Base-by-base conservation (phyloP, 2,329 filamentous ascomycete species). In the Verticillium dahliae region DNA sequence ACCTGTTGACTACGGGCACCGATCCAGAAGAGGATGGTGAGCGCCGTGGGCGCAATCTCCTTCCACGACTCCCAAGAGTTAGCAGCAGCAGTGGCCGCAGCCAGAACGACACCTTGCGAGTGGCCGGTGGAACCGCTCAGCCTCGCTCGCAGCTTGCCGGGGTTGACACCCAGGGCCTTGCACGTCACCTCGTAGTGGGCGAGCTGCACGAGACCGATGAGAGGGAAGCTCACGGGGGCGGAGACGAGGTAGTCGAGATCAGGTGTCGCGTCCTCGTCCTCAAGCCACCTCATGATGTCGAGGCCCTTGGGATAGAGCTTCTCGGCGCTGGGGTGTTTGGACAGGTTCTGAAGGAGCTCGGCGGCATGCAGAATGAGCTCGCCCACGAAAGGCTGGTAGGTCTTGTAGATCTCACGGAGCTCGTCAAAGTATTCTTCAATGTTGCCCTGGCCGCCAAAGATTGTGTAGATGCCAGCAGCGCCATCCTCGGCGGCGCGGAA, bases 341-440 rank as follows among this genome's bases (percentile, higher is more conserved):
- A 89, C 52, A 99, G 83, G 33, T 81, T 88, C 73, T 94, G 92
- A n/a, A 99, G 85, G 60, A 96, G 87, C 71, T 96, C 90, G 14
- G 95, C 93, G 7, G 92, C 89, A 31, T 87, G 85, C 34, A 84
- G 83, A 71, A 99, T 85, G 66, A 98, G 87, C 67, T 96, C 92
- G 68, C 91, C 90, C 5, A 97, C 87, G 68, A 99, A 96, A 34
- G 90, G 90, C 13, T 91, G 89, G 78, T 99, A 99, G 63, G 93
- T 97, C 69, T 83, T 87, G 80, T 94, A 94, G 62, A 98, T 85
- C 74, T 96, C 90, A 61, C 95, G 88, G 65, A 99, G 85, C 80
- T 99, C 95, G 68, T 99, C 94, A 71, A 99, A 99, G 78, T 99
- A 99, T 78, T 99, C 96, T 77, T 99, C 94, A 66, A 99, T 98